Percentiles rank a stretch among this genome's conserved stretches.
Evolutionary conservation across 2,329 filamentous ascomycete genomes (phyloP).

Genomic region (Ramularia endophylla): DNA sequence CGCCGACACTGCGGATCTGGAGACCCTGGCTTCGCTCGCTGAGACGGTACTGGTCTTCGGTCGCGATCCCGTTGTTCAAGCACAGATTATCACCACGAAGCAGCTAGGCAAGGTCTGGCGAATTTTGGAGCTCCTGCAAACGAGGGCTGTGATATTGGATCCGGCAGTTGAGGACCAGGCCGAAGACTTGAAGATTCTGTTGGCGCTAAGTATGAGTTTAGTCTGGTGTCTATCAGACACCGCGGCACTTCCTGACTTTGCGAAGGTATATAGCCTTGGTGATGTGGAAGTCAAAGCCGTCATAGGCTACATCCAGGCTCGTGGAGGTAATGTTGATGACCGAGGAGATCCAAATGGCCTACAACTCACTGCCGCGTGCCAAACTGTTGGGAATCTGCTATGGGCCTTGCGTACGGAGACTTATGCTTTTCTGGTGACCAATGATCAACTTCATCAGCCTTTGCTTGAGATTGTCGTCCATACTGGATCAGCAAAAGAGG

Average conservation of each 20-base stretch:
- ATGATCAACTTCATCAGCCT: slow-evolving; percentile 10
- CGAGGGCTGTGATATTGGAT: slow-evolving; percentile 4
- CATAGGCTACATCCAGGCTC: slow-evolving; percentile 4
- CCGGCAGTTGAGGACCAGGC: slow-evolving; percentile 3
- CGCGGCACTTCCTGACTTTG: slow-evolving; percentile 20
- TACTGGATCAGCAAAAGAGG: slow-evolving; percentile 6
- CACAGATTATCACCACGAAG: slow-evolving; percentile 12
- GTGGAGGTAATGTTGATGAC: background rate
- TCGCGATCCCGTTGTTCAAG: slow-evolving; percentile 20
- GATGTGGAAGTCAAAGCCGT: slow-evolving; percentile 6
- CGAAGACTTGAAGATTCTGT: slow-evolving; percentile 18
- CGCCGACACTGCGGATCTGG: slow-evolving; percentile 10
- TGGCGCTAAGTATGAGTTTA: slow-evolving; percentile 22
- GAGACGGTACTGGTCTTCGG: slow-evolving; percentile 23
- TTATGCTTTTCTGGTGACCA: slow-evolving; percentile 9
- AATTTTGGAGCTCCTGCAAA: slow-evolving; percentile 13
- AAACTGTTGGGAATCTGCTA: slow-evolving; percentile 28
- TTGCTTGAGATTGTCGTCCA: slow-evolving; percentile 9
- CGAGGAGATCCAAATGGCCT: slow-evolving; percentile 1
- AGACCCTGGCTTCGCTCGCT: slow-evolving; percentile 19
- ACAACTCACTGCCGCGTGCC: slow-evolving; percentile 22
- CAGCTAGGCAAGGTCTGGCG: slow-evolving; percentile 17
- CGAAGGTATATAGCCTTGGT: slow-evolving; percentile 7
- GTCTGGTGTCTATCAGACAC: slow-evolving; percentile 29
- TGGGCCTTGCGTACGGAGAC: slow-evolving; percentile 10